Base-by-base conservation (phyloP, 176 grass and related monocot species). In the Raddia guianensis region DNA sequence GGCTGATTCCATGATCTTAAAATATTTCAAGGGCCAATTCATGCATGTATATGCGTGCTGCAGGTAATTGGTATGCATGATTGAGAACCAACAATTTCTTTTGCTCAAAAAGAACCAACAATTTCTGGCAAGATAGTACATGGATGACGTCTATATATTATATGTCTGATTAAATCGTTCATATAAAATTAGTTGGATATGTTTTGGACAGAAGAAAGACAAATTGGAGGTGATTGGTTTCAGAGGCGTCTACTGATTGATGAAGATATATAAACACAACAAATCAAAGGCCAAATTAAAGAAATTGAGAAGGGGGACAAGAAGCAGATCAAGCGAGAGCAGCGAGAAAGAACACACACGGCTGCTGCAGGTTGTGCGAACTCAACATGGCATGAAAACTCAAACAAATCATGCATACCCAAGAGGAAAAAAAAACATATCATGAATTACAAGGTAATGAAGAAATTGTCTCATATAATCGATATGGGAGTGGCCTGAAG, bases 1-100 rank as follows among this genome's bases (percentile, higher is more conserved):
- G 76, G 56, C 21, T 65, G 49, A 6, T 60, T 63, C 71, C 68
- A 56, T 75, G n/a, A 79, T 80, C 46, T 78, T 85, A 33, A 82
- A 88, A 40, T 40, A 40, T 40, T 83, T 80, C 72, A 16, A 59
- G 74, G n/a, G 63, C 27, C 32, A 18, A 74, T 69, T 62, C 19
- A 12, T 67, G 27, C 27, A 27, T 27, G 67, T 57, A 80, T 10
- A 18, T 50, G 35, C 20, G 83, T 89, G 74, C 37, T 40, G n/a
- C n/a, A n/a, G 37, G 27, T 27, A 27, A 27, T 27, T 27, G 27
- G 3, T 40, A 40, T 40, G 37, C 37, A 40, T 40, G 37, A 40
- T 40, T 40, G 37, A 37, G 43, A 19, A 47, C 13, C 9, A 3
- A 45, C 37, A 40, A 40, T 40, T 53, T 37, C 13, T 27, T 27